Percentiles rank a stretch among this genome's conserved stretches.
phyloP scores from a whole-genome alignment of 495 filamentous ascomycete genomes.

The Rostrohypoxylon terebratum region DNA sequence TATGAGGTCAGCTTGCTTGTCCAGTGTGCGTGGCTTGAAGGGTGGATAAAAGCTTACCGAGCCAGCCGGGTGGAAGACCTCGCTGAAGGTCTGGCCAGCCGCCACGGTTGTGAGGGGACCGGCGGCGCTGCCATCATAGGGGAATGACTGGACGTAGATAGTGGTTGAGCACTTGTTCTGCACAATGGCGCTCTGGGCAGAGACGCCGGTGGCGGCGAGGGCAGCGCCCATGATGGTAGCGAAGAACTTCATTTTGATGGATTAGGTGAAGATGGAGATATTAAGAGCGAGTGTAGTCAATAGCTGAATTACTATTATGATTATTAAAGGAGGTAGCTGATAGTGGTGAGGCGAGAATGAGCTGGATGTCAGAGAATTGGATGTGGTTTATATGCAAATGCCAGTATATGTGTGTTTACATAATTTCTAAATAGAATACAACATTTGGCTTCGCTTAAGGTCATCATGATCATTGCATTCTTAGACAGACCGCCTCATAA shows the following conservation, averaged over 20 bases:
- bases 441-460: slow-evolving; percentile 12
- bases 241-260: slow-evolving; percentile 41
- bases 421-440: background rate
- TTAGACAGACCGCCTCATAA: slow-evolving; percentile 7
- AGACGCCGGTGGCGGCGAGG: slow-evolving; percentile 40
- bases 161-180: slow-evolving; percentile 41
- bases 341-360: background rate
- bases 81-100: slow-evolving; percentile 34
- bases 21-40: background rate
- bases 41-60: slow-evolving; percentile 38
- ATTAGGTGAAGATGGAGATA: background rate
- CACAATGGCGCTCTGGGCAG: slow-evolving; percentile 46
- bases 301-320: slow-evolving; percentile 8
- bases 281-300: slow-evolving; percentile 2
- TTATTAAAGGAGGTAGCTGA: slow-evolving; percentile 8
- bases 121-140: slow-evolving; percentile 44
- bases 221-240: slow-evolving; percentile 35
- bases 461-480: slow-evolving; percentile 23
- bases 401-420: slow-evolving; percentile 15
- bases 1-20: slow-evolving; percentile 28
- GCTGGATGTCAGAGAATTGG: background rate
- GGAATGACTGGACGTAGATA: slow-evolving; percentile 48
- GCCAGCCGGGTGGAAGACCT: slow-evolving; percentile 44
- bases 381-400: too few relatives aligned
- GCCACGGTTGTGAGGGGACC: slow-evolving; percentile 38